A percentile compares a stretch with the other conserved stretches of the same genome.
Evolutionary conservation across 1,139 yeast species (phyloP).

Genomic region (Debaryomyces subglobosus): DNA sequence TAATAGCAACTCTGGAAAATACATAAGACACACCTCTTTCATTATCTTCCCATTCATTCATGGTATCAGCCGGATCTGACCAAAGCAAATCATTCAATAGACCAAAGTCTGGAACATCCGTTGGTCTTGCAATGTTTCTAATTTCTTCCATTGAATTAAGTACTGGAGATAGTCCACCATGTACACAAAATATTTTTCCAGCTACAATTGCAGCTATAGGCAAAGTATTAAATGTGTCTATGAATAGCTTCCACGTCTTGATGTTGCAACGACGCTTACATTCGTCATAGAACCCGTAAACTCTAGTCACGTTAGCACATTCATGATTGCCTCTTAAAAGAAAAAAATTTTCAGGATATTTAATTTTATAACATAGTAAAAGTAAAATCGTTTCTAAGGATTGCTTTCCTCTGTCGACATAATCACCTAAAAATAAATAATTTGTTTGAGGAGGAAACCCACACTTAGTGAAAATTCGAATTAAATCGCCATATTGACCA

Average conservation of each 20-base stretch:
- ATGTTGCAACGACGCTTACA: slow-evolving; percentile 75
- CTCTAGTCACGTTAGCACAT: slow-evolving; percentile 79
- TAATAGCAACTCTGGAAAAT: slow-evolving; percentile 88
- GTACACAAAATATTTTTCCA: slow-evolving; percentile 94
- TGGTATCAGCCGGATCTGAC: slow-evolving; percentile 96
- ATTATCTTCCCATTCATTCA: slow-evolving; percentile 97
- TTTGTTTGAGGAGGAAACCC: slow-evolving; percentile 83
- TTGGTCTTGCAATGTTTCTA: slow-evolving; percentile 87
- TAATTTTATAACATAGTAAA: slow-evolving; percentile 73
- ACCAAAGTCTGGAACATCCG: slow-evolving; percentile 97
- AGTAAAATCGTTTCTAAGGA: slow-evolving; percentile 77
- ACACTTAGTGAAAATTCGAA: slow-evolving; percentile 72
- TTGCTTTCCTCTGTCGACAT: slow-evolving; percentile 85
- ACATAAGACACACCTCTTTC: slow-evolving; percentile 98
- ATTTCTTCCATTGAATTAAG: slow-evolving; percentile 90
- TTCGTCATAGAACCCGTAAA: slow-evolving; percentile 87
- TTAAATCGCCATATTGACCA: slow-evolving; percentile 78
- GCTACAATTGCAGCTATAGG: slow-evolving; percentile 97
- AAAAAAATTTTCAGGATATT: slow-evolving; percentile 82
- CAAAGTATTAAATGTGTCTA: slow-evolving; percentile 90
- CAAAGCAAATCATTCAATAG: slow-evolving; percentile 87
- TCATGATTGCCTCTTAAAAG: slow-evolving; percentile 87
- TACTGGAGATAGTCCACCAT: slow-evolving; percentile 95
- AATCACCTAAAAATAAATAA: slow-evolving; percentile 80
- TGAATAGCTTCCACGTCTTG: slow-evolving; percentile 90